A percentile compares a stretch with the other conserved stretches of the same genome.
These are phyloP conservation scores for Amyloporia xantha DNA, from an alignment of 768 basidiomycete species.

Conservation along the genomic window DNA sequence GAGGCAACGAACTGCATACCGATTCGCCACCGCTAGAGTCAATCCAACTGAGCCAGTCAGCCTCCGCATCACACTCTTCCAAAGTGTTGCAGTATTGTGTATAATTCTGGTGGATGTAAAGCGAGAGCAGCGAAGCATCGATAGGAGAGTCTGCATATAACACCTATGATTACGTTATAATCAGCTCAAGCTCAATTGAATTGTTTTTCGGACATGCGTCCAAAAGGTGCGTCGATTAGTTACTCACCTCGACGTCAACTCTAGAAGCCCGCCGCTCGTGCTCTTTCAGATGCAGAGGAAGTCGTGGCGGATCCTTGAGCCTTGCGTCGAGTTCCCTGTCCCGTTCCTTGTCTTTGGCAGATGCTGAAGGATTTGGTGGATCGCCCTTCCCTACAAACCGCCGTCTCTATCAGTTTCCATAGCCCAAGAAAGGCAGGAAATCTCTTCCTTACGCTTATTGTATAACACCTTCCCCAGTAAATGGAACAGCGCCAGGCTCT, in stretches of 20 bases:
- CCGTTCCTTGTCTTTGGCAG: conserved; percentile 55
- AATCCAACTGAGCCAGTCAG: conserved; percentile 72
- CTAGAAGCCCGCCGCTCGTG: conserved; percentile 65
- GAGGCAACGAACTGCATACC: no score
- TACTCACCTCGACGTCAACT: conserved; percentile 64
- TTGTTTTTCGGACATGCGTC: neutral
- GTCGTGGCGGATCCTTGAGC: conserved; percentile 45
- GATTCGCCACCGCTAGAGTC: conserved; percentile 63
- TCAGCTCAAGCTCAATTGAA: no score
- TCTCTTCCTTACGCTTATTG: conserved; percentile 69
- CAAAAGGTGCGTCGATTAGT: neutral
- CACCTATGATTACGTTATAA: no score
- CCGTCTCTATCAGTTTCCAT: conserved; percentile 4
- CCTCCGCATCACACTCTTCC: conserved; percentile 63
- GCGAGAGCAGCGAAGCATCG: conserved; percentile 80
- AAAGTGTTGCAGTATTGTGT: conserved; percentile 74
- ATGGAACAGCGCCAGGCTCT: conserved; percentile 85
- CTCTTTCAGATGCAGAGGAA: conserved; percentile 53
- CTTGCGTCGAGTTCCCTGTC: conserved; percentile 51
- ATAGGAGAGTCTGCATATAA: conserved; percentile 84
- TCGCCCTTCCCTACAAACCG: conserved; percentile 64
- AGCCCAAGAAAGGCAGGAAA: neutral
- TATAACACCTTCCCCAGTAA: conserved; percentile 90
- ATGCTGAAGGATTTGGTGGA: conserved; percentile 45
- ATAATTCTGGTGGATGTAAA: conserved; percentile 95